Evolutionary conservation across 805 yeast species (phyloP), one percentile per base, ranked within the genome.

Genomic region (Clavispora vitiphila): DNA sequence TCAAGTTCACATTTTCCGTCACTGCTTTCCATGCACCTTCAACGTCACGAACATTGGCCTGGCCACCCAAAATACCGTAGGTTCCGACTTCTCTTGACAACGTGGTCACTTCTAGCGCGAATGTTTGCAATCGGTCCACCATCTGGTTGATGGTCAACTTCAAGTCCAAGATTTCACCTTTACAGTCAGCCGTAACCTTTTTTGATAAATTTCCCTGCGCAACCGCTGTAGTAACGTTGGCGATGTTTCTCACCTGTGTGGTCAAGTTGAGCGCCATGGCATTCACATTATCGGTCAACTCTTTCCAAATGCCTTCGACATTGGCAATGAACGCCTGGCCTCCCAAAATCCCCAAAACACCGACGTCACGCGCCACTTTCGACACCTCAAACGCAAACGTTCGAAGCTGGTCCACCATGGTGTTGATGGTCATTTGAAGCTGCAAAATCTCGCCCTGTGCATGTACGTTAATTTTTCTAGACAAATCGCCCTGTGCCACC

Each of bases 361-460:
- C 96, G 18, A 89, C 89, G 61, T 87, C 95, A 44, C 93, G 72
- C 2, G 95, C 91, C 10, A 86, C 95, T 46, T 89, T 78, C 2
- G 91, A 81, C 27, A 86, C 95, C 61, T 87, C 95, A 51, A 84
- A 83, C 1, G 93, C 91, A 64, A 86, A 86, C 19, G 83, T 81
- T 53, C 90, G 70, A 51, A 86, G 74, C 59, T 86, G 93, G 58
- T 84, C 91, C 63, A 86, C 93, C 93, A 86, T 87, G 44, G 89
- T 79, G 58, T 87, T 87, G 55, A 86, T 86, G 8, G 95, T 87
- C 68, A 83, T 84, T 60, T 86, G 95, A 47, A 87, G 72, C 53
- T 84, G 91, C 43, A 85, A 69, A 48, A 86, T 87, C 64, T 86
- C 96, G 37, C 96, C 96, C 60, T 87, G 95, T 7, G 95, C 96